A percentile compares a stretch with the other conserved stretches of the same genome.
Evolutionary conservation across 2,329 filamentous ascomycete genomes (phyloP).

Genomic region (Alternaria triticina): DNA sequence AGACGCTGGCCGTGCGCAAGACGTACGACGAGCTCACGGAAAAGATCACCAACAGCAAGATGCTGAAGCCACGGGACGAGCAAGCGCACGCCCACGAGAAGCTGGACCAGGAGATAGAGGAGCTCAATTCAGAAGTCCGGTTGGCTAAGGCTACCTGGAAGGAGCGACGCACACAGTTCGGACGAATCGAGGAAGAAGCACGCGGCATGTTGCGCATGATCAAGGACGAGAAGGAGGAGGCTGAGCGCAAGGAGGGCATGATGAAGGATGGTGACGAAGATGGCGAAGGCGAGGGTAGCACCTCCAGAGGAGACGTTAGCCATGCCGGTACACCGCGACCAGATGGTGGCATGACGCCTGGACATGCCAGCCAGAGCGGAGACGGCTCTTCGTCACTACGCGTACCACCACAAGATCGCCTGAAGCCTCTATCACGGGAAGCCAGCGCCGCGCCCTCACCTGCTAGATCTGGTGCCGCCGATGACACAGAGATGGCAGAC

Average conservation of each 20-base stretch:
- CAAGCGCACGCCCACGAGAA: conserved; percentile 79
- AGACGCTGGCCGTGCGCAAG: conserved; percentile 78
- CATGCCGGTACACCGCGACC: conserved; percentile 54
- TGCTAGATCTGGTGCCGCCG: conserved; percentile 28
- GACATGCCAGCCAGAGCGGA: conserved; percentile 43
- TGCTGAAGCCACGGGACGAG: conserved; percentile 83
- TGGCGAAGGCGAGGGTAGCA: conserved; percentile 49
- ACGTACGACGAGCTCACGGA: conserved; percentile 88
- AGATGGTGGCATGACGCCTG: conserved; percentile 50
- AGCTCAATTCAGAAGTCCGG: conserved; percentile 82
- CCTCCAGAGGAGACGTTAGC: conserved; percentile 47
- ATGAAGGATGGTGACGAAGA: conserved; percentile 52
- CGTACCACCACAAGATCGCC: conserved; percentile 40
- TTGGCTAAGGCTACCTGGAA: conserved; percentile 84
- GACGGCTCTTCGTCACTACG: conserved; percentile 36
- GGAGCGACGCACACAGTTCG: conserved; percentile 85
- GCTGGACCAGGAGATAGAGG: conserved; percentile 84
- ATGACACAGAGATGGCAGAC: conserved; percentile 43
- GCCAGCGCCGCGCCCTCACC: conserved; percentile 36
- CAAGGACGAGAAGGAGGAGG: conserved; percentile 93
- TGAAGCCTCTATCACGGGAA: conserved; percentile 40
- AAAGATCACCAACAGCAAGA: conserved; percentile 80
- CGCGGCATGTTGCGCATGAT: conserved; percentile 84
- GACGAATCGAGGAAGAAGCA: conserved; percentile 88
- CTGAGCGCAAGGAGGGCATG: conserved; percentile 79